Evolutionary conservation across 169 alveolate species (phyloP), one percentile per base, ranked within the genome.

Genomic region (Plasmodium malariae): DNA sequence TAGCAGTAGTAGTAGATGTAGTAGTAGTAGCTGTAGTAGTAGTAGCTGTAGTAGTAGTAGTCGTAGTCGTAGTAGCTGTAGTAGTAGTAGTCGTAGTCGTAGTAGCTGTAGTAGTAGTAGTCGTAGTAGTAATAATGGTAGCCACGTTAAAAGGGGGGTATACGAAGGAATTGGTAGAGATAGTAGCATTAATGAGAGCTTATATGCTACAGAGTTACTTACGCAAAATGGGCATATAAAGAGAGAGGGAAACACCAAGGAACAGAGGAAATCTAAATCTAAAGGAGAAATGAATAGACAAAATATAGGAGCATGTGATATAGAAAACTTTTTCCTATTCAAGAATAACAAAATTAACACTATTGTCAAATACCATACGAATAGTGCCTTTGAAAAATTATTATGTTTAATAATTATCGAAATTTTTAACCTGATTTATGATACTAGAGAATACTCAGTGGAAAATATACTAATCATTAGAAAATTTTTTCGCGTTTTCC

Each of bases 351-450:
- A 83, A 6, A 83, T 68, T 32, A 86, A 68, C 3, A 68, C 63
- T 19, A 86, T 86, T 30, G 73, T 86, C 17, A 54, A 57, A 43
- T 86, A 86, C 48, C 92, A 86, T 14, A 86, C 86, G 19, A 70
- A 74, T 48, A 86, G 68, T 0, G 37, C 54, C 34, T 86, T 86
- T 40, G 87, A 86, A 21, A 86, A 86, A 70, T 57, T 86, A 51
- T 24, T 86, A 11, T 86, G 74, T 21, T 54, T 69, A 9, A 70
- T 86, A 34, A 72, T 86, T 12, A 69, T 86, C 17, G 92, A 86
- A 69, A 86, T 86, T 9, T 86, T 86, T 43, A 86, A 86, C 24
- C 59, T 86, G 62, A 62, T 65, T 4, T 86, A 59, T 70, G 92
- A 60, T 14, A 69, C 28, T 86, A 45, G 92, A 40, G 69, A 86